These are phyloP conservation scores for Kodamaea neixiangensis DNA, from an alignment of 805 yeast genomes.

Conservation along the genomic window DNA sequence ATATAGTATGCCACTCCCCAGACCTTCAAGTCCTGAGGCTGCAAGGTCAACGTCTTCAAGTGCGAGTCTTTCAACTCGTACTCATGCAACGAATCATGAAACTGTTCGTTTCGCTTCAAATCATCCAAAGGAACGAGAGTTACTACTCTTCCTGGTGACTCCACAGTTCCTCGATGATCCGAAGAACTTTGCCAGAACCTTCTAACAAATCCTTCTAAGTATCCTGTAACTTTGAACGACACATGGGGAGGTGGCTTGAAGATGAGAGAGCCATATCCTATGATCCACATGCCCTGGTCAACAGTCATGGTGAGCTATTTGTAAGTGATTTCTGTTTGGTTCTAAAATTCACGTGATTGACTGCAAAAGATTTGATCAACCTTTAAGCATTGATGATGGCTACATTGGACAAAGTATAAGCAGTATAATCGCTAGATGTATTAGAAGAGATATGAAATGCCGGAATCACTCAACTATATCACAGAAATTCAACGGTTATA, in stretches of 20 bases:
- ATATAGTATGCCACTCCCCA: conserved; percentile 88
- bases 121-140: conserved; percentile 69
- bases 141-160: conserved; percentile 85
- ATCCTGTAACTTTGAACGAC: conserved; percentile 65
- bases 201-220: conserved; percentile 72
- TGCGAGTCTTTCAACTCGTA: conserved; percentile 26
- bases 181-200: conserved; percentile 90
- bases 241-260: conserved; percentile 87
- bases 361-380: background rate
- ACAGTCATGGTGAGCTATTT: conserved; percentile 4
- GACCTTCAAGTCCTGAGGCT: conserved; percentile 49
- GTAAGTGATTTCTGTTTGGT: background rate
- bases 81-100: conserved; percentile 44
- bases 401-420: too few relatives aligned
- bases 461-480: background rate
- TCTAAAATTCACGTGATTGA: background rate
- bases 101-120: conserved; percentile 41
- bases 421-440: too few relatives aligned
- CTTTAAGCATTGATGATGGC: too few relatives aligned
- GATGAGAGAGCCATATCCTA: conserved; percentile 87
- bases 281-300: conserved; percentile 63
- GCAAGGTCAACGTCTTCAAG: conserved; percentile 21
- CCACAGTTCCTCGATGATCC: conserved; percentile 89
- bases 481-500: too few relatives aligned
- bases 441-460: too few relatives aligned